Base-by-base conservation (phyloP, 345 rosid species). In the Ailanthus altissimus region DNA sequence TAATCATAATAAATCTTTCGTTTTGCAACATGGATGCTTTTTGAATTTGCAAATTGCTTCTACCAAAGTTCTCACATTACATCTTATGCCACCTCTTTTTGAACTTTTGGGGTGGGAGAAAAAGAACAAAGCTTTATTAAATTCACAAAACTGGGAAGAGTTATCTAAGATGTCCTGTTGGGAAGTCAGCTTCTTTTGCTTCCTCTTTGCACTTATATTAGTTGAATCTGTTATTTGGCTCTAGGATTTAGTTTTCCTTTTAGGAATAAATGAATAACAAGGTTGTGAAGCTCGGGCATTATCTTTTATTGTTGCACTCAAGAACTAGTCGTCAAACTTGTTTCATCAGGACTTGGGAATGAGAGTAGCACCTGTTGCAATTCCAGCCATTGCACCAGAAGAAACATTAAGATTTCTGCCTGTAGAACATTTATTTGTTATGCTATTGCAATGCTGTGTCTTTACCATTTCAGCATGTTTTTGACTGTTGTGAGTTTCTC, bases 401-500 rank as follows among this genome's bases (percentile, higher is more conserved):
- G 46, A 18, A 5, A 45, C 46, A 16, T 46, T 21, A 26, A 47
- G 32, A 61, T 36, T 12, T 60, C 23, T 47, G 23, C 26, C 25
- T 14, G 6, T 65, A 25, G 49, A 64, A 51, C 25, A 18, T 13
- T 59, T 74, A 20, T 53, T 28, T 26, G 21, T 49, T 47, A n/a
- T 62, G 46, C 2, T 61, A 36, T 26, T 32, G n/a, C 18, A 1
- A 25, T 38, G 2, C 23, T 38, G 21, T 18, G 18, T 75, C 62
- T 64, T 51, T 69, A 59, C 18, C 26, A 43, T n/a, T 71, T 70
- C 42, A 38, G 45, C 63, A 32, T 53, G 53, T 53, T 75, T 56
- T 28, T 4, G 53, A 14, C 18, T 74, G 9, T 14, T 28, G 50
- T 11, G 20, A 51, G 16, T 38, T 65, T 51, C n/a, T 15, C 26